Evolutionary conservation across 2,329 filamentous ascomycete genomes (phyloP), one percentile per base, ranked within the genome.

Genomic region (Cercospora zeae-maydis): DNA sequence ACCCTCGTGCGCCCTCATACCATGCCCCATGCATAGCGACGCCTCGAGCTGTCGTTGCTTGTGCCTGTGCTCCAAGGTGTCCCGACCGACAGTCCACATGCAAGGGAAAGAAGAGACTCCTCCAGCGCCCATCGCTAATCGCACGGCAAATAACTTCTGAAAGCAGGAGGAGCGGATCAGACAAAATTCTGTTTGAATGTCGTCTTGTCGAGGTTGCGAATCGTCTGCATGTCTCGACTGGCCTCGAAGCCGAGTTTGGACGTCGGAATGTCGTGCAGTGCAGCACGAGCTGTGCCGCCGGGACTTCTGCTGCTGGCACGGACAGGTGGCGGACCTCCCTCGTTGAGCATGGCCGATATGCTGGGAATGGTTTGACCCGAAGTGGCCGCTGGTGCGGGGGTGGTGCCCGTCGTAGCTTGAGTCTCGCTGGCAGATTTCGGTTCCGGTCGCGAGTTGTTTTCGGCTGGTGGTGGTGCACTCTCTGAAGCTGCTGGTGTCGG

Each of bases 291-390:
- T 3, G 69, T 70, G 31, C 67, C 66, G 30, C 66, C 64, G 0
- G 75, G 73, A 56, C 71, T 75, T 30, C 69, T 67, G 62, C 74
- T 76, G 61, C 67, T 73, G 19, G 64, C 70, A 45, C 68, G 70
- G 55, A 61, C 66, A 39, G 62, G 66, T 24, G 69, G 71, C 5
- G 69, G 69, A 37, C 66, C 69, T 16, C 69, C 68, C 36, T 71
- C 75, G 63, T 78, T 79, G 59, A 80, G 76, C 64, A 80, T 75
- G 10, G 81, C 74, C 14, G 76, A 80, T 61, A 86, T 84, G 66
- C 81, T 83, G 8, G 85, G 85, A 30, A 86, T 84, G 16, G 73
- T 76, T 31, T 74, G 73, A 16, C 69, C 72, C 21, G 72, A 73
- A 33, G 66, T 72, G 6, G 61, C 60, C 14, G 82, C 72, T 65